Base-by-base conservation (phyloP, 495 filamentous ascomycete genomes). In the Hypoxylon lenormandii region DNA sequence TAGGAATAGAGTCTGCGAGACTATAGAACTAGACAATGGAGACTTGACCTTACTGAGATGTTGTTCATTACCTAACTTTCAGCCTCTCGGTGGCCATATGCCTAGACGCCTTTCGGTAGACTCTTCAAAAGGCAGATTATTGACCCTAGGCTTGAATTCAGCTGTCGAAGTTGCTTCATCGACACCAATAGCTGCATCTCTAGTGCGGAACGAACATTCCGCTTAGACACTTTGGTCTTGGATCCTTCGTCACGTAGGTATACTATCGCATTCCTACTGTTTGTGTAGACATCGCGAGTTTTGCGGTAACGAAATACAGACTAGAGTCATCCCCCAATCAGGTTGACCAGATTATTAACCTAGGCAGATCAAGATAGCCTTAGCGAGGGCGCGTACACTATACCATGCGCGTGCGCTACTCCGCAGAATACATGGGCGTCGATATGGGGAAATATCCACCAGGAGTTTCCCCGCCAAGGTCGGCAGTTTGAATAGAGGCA, bases 381-480 rank as follows among this genome's bases (percentile, higher is more conserved):
- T 60, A 64, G 55, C 60, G 60, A 64, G 40, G 28, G 23, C 12
- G 19, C 28, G 7, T 49, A 13, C n/a, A 46, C 30, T 26, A 36
- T 51, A 22, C 37, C 37, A 40, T 40, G 11, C 37, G 12, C 3
- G 37, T 28, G 47, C 33, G 19, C 53, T 63, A 58, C 65, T 70
- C 66, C 66, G 60, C 66, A 64, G 22, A 63, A 11, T 43, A 59
- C 33, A 60, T 55, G 48, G 60, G 26, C 51, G 26, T 57, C 51
- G 18, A 47, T 65, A 38, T 28, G 60, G 55, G 60, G 59, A 26
- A 55, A 65, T 63, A 65, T 57, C 67, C 60, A 70, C 67, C 56
- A 61, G 19, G 55, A 26, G n/a, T 10, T 65, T 65, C 67, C 67
- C 60, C 67, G 67, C 67, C 67, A 65, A 64, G 56, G n/a, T 65